These are phyloP conservation scores for Globisporangium cystogenes DNA, from an alignment of 352 stramenopile species.

Conservation along the genomic window DNA sequence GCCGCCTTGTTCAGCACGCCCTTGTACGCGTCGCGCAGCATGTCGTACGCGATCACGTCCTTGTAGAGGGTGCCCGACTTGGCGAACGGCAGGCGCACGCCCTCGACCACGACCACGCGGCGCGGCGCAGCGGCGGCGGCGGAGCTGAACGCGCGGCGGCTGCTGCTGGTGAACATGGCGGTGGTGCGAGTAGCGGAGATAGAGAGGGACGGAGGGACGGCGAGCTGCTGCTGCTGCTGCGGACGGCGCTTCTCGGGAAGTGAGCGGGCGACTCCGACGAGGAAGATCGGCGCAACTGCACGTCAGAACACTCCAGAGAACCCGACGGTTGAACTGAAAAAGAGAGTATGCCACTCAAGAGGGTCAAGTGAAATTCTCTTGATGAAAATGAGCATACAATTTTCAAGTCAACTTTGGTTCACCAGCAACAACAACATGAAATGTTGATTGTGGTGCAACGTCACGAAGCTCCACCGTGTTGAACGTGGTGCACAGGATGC, in stretches of 20 bases:
- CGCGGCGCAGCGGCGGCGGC: constrained; percentile 25
- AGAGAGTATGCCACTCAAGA: too few relatives aligned
- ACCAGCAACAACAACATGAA: too few relatives aligned
- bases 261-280: background rate
- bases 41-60: constrained; percentile 96
- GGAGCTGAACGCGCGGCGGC: constrained; percentile 32
- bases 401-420: too few relatives aligned
- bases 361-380: too few relatives aligned
- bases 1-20: constrained; percentile 94
- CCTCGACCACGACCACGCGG: constrained; percentile 92
- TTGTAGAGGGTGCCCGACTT: constrained; percentile 95
- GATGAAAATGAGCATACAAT: too few relatives aligned
- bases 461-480: too few relatives aligned
- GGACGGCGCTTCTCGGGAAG: background rate
- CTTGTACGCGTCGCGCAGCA: constrained; percentile 95
- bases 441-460: too few relatives aligned
- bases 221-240: background rate
- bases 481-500: too few relatives aligned
- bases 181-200: background rate
- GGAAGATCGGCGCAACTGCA: background rate
- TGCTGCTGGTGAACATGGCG: constrained; percentile 21
- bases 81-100: constrained; percentile 94
- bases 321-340: too few relatives aligned
- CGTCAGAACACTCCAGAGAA: background rate
- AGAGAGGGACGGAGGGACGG: background rate